phyloP scores from a whole-genome alignment of 2,329 filamentous ascomycete species.

The Byssochlamys sp. region DNA sequence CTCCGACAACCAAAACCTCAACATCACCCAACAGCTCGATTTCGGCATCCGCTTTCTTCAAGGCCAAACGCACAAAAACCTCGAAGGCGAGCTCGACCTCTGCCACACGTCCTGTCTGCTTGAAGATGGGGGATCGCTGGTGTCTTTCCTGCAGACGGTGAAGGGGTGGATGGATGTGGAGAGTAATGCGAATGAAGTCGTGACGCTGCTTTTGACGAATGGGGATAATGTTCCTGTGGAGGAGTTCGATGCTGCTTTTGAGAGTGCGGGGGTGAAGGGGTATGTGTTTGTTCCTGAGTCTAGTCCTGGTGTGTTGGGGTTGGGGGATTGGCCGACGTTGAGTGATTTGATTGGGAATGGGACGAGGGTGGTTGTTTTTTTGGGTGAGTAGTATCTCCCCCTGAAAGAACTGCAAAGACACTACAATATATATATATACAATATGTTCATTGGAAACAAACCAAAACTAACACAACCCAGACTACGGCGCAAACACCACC shows the following conservation, averaged over 20 bases:
- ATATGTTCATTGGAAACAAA: not conserved
- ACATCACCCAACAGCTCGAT: constrained; percentile 49
- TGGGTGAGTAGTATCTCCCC: constrained; percentile 21
- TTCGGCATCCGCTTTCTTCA: constrained; percentile 56
- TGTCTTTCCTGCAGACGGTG: constrained; percentile 47
- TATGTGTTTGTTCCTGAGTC: constrained; percentile 30
- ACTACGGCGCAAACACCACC: constrained; percentile 31
- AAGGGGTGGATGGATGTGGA: constrained; percentile 48
- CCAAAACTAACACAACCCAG: constrained; percentile 14
- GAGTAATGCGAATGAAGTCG: constrained; percentile 49
- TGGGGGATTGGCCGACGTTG: constrained; percentile 35
- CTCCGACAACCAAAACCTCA: constrained; percentile 52
- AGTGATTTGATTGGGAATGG: constrained; percentile 31
- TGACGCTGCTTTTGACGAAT: constrained; percentile 56
- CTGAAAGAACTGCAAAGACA: too few relatives aligned
- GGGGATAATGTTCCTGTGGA: constrained; percentile 36
- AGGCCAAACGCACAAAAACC: constrained; percentile 50
- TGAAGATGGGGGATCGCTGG: constrained; percentile 50
- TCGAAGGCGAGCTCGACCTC: constrained; percentile 46
- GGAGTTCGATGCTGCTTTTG: constrained; percentile 26
- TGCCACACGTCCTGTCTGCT: constrained; percentile 57
- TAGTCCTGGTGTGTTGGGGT: constrained; percentile 19
- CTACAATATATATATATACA: too few relatives aligned
- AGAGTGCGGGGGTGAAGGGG: constrained; percentile 19
- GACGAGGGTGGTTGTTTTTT: constrained; percentile 36